Percentiles rank a stretch among this genome's conserved stretches.
These are phyloP conservation scores for Pyrenophora graminea DNA, from an alignment of 2,329 filamentous ascomycete species.

Conservation along the genomic window DNA sequence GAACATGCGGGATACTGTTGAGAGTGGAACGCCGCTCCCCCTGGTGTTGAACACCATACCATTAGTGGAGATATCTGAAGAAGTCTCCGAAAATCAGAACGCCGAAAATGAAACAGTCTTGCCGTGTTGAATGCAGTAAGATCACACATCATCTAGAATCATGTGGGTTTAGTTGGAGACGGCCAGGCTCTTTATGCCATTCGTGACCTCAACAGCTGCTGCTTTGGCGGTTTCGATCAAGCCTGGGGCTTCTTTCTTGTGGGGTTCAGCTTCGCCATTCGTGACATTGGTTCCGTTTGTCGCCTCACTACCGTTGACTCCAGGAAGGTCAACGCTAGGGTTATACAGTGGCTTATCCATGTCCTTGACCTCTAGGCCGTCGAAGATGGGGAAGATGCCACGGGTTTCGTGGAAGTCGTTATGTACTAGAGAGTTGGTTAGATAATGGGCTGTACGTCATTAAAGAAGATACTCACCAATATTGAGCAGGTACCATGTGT, in stretches of 20 bases:
- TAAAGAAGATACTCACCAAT: conserved; percentile 67
- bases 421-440: conserved; percentile 66
- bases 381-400: conserved; percentile 84
- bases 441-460: background rate
- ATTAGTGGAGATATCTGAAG: background rate
- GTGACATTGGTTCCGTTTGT: conserved; percentile 13
- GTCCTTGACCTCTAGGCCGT: conserved; percentile 71
- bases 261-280: conserved; percentile 13
- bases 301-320: conserved; percentile 10
- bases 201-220: conserved; percentile 35
- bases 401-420: conserved; percentile 91
- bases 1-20: conserved; percentile 28
- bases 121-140: conserved; percentile 42
- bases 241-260: conserved; percentile 19
- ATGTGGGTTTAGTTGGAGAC: conserved; percentile 31
- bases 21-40: conserved; percentile 14
- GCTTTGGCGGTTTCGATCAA: conserved; percentile 36
- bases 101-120: conserved; percentile 26
- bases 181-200: conserved; percentile 34
- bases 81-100: background rate
- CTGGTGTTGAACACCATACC: conserved; percentile 10
- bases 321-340: conserved; percentile 15
- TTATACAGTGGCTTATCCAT: conserved; percentile 56
- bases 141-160: conserved; percentile 16
- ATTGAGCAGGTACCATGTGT: conserved; percentile 91